Base-by-base conservation (phyloP, 352 stramenopile species). In the Poterioochromonas sp. region DNA sequence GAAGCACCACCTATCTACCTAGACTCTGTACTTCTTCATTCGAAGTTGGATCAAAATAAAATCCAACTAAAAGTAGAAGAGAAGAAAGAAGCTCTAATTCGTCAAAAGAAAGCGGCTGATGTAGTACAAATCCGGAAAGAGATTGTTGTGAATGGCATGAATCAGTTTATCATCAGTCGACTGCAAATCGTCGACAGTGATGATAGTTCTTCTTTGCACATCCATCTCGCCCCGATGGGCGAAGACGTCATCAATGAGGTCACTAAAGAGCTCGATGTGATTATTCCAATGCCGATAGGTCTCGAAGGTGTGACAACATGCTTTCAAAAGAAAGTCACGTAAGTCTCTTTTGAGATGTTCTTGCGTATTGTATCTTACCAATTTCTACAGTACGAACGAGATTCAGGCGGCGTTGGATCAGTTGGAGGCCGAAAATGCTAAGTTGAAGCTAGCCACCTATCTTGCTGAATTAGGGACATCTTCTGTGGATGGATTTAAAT, bases 271-370 rank as follows among this genome's bases (percentile, higher is more conserved):
- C 29, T 68, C 5, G 58, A 68, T 68, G 29, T 12, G 12, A 15
- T 68, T 11, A 68, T 68, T 12, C 12, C 12, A 8, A 32, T 18
- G 26, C 58, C 58, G 5, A 26, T 26, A 12, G 26, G 11, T 37
- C 34, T 68, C 5, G 58, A 37, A 29, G 5, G 5, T 32, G 29
- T 68, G 12, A 39, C 12, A 18, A 37, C 12, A 8, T 39, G 12
- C 26, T 68, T 68, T 39, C 58, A 68, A 39, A 68, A 68, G 58
- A 32, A 39, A 68, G 8, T 68, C 12, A 68, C 5, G 58, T 68
- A 40, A 68, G 58, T 35, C 11, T 68, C 5, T 26, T 15, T 68
- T 40, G 5, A 29, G 58, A 18, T 12, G 58, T 68, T 37, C 26
- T 68, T 40, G 34, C 29, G 8, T 11, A 40, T 40, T 68, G 12